Conservation (phyloP, 257 asterid genomes). For the Solanum virginianum region DNA sequence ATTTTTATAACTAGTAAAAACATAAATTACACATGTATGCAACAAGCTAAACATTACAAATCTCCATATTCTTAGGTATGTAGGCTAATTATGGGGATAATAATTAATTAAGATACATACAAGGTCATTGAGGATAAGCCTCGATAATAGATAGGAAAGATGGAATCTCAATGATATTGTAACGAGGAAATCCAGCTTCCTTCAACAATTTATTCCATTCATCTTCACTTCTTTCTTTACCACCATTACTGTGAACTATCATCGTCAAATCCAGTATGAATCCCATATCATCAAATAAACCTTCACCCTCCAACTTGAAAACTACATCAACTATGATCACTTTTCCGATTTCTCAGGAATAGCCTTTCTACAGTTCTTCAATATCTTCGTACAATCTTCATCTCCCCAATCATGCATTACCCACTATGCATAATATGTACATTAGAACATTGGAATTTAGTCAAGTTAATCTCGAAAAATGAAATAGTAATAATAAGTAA, state of each 20-base stretch:
- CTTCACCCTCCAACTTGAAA: not conserved
- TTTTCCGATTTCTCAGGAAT: not conserved
- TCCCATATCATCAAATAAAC: not conserved
- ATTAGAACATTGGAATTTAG: not conserved
- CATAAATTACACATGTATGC: too few relatives aligned
- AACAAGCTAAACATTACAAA: too few relatives aligned
- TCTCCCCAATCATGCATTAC: conserved; percentile 5
- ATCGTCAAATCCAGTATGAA: not conserved
- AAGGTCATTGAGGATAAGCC: not conserved
- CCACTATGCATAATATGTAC: not conserved
- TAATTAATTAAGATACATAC: too few relatives aligned
- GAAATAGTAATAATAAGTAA: too few relatives aligned
- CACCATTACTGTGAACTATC: not conserved
- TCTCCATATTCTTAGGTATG: too few relatives aligned
- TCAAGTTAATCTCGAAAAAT: too few relatives aligned
- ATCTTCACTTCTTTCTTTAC: not conserved
- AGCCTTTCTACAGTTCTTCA: not conserved
- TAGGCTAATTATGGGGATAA: too few relatives aligned
- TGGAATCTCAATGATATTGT: not conserved
- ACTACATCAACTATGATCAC: not conserved
- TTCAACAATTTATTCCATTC: not conserved
- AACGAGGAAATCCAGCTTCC: conserved; percentile 1
- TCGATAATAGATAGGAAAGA: not conserved
- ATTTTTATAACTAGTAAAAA: too few relatives aligned
- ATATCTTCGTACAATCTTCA: conserved; percentile 6